Conservation (phyloP, 768 basidiomycete species). For the Auriscalpium microsporum region DNA sequence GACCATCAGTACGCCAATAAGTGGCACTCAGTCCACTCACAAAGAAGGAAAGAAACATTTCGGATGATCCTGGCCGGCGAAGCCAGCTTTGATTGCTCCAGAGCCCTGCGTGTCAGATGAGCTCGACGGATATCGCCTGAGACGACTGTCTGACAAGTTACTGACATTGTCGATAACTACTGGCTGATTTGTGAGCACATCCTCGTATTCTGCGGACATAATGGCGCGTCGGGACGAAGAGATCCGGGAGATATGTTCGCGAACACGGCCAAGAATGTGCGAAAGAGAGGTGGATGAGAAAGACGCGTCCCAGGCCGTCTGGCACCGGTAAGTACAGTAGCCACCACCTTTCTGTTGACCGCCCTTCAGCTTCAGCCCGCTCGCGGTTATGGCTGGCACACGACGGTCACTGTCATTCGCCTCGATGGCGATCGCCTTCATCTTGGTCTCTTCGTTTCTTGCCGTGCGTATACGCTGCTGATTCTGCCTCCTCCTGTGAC, state of each 20-base stretch:
- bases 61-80: conserved; percentile 97
- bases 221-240: neutral
- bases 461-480: neutral
- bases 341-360: too few relatives aligned
- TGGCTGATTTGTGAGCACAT: conserved; percentile 95
- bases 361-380: too few relatives aligned
- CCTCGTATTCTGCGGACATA: conserved; percentile 86
- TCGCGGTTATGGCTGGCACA: neutral
- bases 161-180: conserved; percentile 97
- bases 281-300: too few relatives aligned
- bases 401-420: too few relatives aligned
- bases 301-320: neutral
- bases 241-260: neutral
- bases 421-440: neutral
- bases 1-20: neutral
- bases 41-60: conserved; percentile 99
- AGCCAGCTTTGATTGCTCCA: conserved; percentile 97
- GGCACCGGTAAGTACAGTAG: too few relatives aligned
- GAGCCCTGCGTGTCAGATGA: conserved; percentile 60
- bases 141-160: conserved; percentile 16
- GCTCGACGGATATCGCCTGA: conserved; percentile 17
- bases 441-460: neutral
- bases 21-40: conserved; percentile 50
- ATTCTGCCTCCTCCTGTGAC: neutral
- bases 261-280: neutral